Base-by-base conservation (phyloP, 2,329 filamentous ascomycete genomes). In the Drechslera avenae region DNA sequence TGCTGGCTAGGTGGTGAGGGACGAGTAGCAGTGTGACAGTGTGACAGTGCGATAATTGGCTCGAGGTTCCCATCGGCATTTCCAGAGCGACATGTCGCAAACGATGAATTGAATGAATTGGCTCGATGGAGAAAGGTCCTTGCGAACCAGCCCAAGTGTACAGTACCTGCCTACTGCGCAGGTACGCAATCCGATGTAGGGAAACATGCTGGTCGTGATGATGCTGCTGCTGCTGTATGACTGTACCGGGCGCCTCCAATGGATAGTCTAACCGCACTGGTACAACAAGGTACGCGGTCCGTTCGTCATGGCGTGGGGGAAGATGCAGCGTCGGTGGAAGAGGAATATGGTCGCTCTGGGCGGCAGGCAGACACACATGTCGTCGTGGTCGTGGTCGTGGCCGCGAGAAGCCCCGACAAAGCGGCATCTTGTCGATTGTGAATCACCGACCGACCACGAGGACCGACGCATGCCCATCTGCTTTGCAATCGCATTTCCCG, bases 201-300 rank as follows among this genome's bases (percentile, higher is more conserved):
- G 39, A 35, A 36, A 37, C 46, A 48, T 47, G 51, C 44, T 46
- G 36, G 45, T 30, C 44, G 50, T 54, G 56, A 58, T 62, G 59
- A 63, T 23, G 21, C 21, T 23, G n/a, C n/a, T n/a, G n/a, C n/a
- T 59, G 63, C 42, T 57, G 62, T 59, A 70, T 71, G 69, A 71
- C 69, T 72, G 69, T 71, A 47, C 47, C 39, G 31, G 39, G 46
- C 23, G 6, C 21, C 14, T 40, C 65, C 63, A 68, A 69, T 69
- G 23, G 30, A 14, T 21, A 18, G 16, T 13, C 8, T n/a, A 18
- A 28, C 34, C 43, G 56, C 53, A 49, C 44, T 55, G 54, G 50
- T 55, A 23, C 39, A 46, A 23, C 10, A 37, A 19, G 10, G 21
- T 36, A 34, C 32, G 40, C 35, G 26, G 45, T 33, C 35, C 26